Evolutionary conservation across 768 basidiomycete genomes (phyloP).

Genomic region (Neoboletus subvelutipes): DNA sequence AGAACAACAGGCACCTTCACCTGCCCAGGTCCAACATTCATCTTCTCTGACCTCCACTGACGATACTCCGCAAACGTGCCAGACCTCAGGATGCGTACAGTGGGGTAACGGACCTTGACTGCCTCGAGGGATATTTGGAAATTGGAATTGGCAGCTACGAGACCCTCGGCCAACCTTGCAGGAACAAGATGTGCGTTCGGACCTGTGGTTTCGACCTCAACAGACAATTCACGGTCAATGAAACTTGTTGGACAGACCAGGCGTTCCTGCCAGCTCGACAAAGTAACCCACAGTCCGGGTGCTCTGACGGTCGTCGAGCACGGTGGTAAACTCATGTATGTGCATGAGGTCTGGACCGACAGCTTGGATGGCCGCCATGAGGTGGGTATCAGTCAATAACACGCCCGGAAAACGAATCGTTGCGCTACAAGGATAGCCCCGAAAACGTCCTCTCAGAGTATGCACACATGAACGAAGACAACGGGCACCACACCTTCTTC

Average conservation of each 20-base stretch:
- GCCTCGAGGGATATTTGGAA: not conserved
- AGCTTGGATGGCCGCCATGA: not conserved
- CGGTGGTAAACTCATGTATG: not conserved
- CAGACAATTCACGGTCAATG: not conserved
- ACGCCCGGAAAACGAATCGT: not conserved
- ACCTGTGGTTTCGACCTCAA: not conserved
- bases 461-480: not conserved
- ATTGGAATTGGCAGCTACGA: not conserved
- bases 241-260: not conserved
- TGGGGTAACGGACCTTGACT: not conserved
- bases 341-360: not conserved
- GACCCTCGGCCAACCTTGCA: not conserved
- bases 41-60: not conserved
- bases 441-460: not conserved
- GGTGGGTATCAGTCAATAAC: not conserved
- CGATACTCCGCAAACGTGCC: not conserved
- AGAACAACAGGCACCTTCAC: no score
- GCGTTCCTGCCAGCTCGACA: not conserved
- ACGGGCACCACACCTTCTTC: not conserved
- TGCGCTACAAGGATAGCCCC: not conserved
- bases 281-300: not conserved
- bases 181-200: not conserved
- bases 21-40: not conserved
- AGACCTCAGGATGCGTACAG: not conserved
- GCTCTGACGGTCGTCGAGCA: not conserved